A percentile compares a stretch with the other conserved stretches of the same genome.
Conservation (phyloP, 1,139 yeast species). For the Blastobotrys elegans region DNA sequence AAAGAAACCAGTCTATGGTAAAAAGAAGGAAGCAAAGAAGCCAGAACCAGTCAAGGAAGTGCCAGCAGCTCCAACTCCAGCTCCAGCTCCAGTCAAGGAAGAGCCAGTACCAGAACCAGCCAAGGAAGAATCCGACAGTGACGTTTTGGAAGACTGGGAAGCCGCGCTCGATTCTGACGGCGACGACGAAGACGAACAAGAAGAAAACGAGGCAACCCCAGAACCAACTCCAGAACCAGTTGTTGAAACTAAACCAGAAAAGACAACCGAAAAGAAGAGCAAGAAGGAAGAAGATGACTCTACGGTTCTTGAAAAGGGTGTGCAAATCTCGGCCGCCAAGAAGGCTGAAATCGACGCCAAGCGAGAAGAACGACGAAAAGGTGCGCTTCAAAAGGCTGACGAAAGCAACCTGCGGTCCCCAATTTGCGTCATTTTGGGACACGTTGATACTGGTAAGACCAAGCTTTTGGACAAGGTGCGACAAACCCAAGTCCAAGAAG, state of each 20-base stretch:
- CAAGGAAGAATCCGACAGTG: slow-evolving; percentile 32
- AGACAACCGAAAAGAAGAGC: slow-evolving; percentile 23
- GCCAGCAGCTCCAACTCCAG: too few species aligned
- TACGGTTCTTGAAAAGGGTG: slow-evolving; percentile 27
- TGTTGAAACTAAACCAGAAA: slow-evolving; percentile 20
- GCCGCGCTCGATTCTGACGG: slow-evolving; percentile 39
- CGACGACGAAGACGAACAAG: slow-evolving; percentile 29
- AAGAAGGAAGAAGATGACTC: slow-evolving; percentile 28
- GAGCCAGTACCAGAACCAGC: slow-evolving; percentile 25
- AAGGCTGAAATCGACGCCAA: slow-evolving; percentile 34
- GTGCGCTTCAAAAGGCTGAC: slow-evolving; percentile 37
- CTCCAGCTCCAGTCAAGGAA: slow-evolving; percentile 31
- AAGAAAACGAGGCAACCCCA: slow-evolving; percentile 17
- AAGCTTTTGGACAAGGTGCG: slow-evolving; percentile 93
- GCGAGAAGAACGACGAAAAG: slow-evolving; percentile 37
- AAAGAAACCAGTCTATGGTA: slow-evolving; percentile 67
- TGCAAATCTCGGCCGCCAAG: slow-evolving; percentile 19
- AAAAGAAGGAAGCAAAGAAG: slow-evolving; percentile 49
- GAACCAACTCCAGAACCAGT: slow-evolving; percentile 22
- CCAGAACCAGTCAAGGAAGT: slow-evolving; percentile 30
- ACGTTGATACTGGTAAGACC: slow-evolving; percentile 99
- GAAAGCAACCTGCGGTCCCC: slow-evolving; percentile 79
- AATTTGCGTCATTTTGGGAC: slow-evolving; percentile 97
- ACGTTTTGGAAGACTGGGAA: slow-evolving; percentile 38
- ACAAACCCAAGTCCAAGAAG: slow-evolving; percentile 99